phyloP scores from a whole-genome alignment of 257 asterid species.

The Coffea eugenioides region DNA sequence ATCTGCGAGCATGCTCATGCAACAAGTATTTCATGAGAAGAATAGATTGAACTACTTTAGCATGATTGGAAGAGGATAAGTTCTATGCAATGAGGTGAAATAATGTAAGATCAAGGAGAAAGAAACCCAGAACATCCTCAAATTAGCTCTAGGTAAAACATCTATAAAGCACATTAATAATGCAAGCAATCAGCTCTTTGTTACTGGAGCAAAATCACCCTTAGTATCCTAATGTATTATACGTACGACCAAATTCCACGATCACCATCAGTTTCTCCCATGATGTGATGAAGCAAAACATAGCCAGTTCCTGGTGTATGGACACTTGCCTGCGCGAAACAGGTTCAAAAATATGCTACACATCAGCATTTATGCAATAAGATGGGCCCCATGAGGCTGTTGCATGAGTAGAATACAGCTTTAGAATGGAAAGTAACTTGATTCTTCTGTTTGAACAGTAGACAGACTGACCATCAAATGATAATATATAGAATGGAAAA shows the following conservation, averaged over 20 bases:
- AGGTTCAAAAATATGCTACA: slow-evolving; percentile 15
- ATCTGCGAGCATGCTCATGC: background rate
- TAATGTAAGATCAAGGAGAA: background rate
- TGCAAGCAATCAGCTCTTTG: background rate
- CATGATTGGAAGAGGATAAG: no score
- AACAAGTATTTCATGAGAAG: background rate
- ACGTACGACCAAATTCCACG: slow-evolving; percentile 98
- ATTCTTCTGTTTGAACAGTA: background rate
- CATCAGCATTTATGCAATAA: background rate
- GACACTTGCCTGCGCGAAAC: slow-evolving; percentile 59
- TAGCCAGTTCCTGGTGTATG: slow-evolving; percentile 98
- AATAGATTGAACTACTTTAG: background rate
- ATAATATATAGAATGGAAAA: background rate
- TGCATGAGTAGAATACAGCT: background rate
- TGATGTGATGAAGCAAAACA: slow-evolving; percentile 90
- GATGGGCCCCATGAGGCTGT: background rate
- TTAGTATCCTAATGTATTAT: slow-evolving; percentile 20
- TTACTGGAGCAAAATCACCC: background rate
- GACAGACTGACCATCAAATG: background rate
- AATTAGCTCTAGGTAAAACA: background rate
- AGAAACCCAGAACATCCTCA: background rate
- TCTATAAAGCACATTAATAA: background rate
- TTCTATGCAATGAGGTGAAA: background rate
- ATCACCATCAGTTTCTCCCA: slow-evolving; percentile 98
- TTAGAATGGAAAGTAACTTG: background rate